These are phyloP conservation scores for Perkinsus chesapeaki DNA, from an alignment of 169 alveolate genomes.

Conservation along the genomic window DNA sequence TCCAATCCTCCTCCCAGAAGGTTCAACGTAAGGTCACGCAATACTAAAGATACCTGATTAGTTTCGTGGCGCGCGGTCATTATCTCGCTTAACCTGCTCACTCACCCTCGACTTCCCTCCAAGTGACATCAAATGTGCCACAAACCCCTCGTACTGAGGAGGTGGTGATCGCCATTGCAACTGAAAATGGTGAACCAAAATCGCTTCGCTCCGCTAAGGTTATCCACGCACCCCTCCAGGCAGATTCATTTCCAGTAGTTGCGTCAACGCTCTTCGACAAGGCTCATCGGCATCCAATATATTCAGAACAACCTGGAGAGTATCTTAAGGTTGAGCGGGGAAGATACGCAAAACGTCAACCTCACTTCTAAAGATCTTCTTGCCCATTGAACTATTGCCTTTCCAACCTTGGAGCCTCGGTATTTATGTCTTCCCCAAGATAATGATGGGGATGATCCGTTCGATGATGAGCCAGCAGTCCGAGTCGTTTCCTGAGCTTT, in stretches of 20 bases:
- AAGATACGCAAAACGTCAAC: neutral
- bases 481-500: neutral
- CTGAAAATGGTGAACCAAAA: neutral
- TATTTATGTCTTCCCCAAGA: neutral
- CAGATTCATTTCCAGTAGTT: neutral
- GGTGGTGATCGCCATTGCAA: neutral
- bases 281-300: neutral
- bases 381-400: neutral
- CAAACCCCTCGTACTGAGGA: neutral
- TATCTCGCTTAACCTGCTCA: too few species aligned
- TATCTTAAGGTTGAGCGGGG: neutral
- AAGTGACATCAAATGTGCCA: neutral
- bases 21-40: neutral
- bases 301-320: neutral
- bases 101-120: neutral
- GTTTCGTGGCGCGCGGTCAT: neutral
- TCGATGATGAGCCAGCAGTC: neutral
- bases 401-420: neutral
- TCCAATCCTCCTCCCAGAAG: neutral
- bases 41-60: neutral
- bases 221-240: neutral
- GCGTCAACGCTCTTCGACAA: neutral
- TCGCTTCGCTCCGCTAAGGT: neutral
- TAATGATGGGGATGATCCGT: neutral
- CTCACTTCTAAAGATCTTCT: neutral